Percentiles rank a stretch among this genome's conserved stretches.
Evolutionary conservation across 2,329 filamentous ascomycete species (phyloP).

Genomic region (Cordyceps pruinosa): DNA sequence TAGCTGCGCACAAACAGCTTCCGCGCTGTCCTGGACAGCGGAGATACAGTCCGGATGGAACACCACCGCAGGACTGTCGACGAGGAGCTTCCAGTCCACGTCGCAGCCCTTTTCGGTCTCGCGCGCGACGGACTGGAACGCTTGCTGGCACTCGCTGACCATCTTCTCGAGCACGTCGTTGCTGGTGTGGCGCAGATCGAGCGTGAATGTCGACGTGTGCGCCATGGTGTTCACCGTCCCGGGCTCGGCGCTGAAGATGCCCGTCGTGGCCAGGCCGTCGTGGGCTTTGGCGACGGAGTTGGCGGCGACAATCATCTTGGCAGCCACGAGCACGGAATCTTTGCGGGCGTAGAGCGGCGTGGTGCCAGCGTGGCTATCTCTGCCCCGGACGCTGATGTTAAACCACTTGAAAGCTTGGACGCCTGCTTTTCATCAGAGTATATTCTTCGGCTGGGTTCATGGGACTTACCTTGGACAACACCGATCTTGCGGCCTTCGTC

Average conservation of each 20-base stretch:
- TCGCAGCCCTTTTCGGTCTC: conserved; percentile 52
- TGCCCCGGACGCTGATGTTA: conserved; percentile 23
- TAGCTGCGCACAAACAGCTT: conserved; percentile 42
- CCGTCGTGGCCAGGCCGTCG: conserved; percentile 25
- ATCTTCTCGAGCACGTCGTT: conserved; percentile 46
- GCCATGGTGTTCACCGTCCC: conserved; percentile 63
- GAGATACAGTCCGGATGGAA: conserved; percentile 61
- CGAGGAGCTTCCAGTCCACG: conserved; percentile 52
- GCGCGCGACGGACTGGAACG: conserved; percentile 46
- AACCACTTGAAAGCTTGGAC: conserved; percentile 28
- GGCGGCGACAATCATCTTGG: conserved; percentile 27
- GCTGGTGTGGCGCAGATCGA: conserved; percentile 56
- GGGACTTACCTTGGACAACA: conserved; percentile 22
- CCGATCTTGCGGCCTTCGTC: conserved; percentile 22
- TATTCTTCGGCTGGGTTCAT: neutral
- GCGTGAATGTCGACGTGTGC: conserved; percentile 54
- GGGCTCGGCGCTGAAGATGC: conserved; percentile 38
- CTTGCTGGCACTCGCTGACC: conserved; percentile 20
- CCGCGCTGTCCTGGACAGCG: conserved; percentile 53
- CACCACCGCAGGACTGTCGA: conserved; percentile 49
- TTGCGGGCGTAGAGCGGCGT: conserved; percentile 26
- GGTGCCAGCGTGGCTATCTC: conserved; percentile 26
- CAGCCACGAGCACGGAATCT: conserved; percentile 28
- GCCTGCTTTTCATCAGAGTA: neutral
- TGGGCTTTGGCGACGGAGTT: conserved; percentile 21